Percentiles rank a stretch among this genome's conserved stretches.
These are phyloP conservation scores for Pigoraptor vietnamica DNA, from an alignment of 78 protist species.

Conservation along the genomic window DNA sequence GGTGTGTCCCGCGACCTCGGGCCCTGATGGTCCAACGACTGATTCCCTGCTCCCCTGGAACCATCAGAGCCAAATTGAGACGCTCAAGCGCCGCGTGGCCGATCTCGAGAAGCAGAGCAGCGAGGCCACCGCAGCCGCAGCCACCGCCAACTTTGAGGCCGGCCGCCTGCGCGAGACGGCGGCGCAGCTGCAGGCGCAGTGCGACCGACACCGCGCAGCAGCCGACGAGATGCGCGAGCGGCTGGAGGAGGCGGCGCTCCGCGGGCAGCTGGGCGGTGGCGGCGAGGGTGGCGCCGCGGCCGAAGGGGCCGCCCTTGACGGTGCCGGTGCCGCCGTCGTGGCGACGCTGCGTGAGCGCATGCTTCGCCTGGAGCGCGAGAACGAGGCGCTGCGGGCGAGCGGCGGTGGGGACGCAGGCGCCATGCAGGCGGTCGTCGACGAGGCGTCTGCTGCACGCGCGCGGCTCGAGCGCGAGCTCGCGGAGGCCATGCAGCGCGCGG, in stretches of 20 bases:
- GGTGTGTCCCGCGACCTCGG: too few relatives aligned
- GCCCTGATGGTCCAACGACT: too few relatives aligned
- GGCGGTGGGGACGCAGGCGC: background rate
- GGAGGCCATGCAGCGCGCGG: background rate
- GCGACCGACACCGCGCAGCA: background rate
- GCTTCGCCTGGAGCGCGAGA: background rate
- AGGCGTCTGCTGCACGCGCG: background rate
- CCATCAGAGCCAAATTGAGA: background rate
- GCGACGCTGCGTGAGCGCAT: background rate
- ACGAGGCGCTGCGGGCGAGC: background rate
- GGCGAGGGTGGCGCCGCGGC: background rate
- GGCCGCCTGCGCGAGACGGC: background rate
- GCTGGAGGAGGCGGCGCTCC: background rate
- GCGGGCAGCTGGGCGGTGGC: background rate
- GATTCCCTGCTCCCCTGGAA: too few relatives aligned
- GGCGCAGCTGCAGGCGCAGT: background rate
- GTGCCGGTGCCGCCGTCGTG: too few relatives aligned
- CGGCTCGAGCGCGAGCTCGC: background rate
- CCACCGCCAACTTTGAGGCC: background rate
- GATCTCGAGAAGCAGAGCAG: background rate
- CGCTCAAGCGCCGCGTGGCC: background rate
- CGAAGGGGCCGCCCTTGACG: background rate
- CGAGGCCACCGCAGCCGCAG: background rate
- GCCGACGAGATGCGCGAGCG: background rate
- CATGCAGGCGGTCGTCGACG: background rate